A percentile compares a stretch with the other conserved stretches of the same genome.
These are phyloP conservation scores for Tricholoma sp. DNA, from an alignment of 768 basidiomycete species.

Conservation along the genomic window DNA sequence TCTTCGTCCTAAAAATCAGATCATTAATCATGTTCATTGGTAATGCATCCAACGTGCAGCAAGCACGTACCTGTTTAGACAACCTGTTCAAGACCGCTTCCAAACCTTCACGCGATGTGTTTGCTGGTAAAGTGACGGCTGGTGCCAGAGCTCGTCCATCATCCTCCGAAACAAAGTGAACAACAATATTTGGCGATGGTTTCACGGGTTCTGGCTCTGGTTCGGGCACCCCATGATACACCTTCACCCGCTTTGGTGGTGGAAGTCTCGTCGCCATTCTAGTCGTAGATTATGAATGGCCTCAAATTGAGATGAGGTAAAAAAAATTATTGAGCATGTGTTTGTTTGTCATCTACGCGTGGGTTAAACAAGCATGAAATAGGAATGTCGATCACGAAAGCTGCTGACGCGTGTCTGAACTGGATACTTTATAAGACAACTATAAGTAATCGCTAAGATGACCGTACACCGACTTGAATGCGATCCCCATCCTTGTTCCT, in stretches of 20 bases:
- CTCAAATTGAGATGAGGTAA: too few relatives aligned
- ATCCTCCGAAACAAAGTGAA: slow-evolving; percentile 90
- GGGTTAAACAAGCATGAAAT: slow-evolving; percentile 7
- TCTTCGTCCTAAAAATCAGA: slow-evolving; percentile 60
- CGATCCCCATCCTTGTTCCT: slow-evolving; percentile 25
- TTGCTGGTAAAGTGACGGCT: slow-evolving; percentile 84
- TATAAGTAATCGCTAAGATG: not conserved
- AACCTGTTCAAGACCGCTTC: slow-evolving; percentile 90
- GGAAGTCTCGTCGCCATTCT: slow-evolving; percentile 82
- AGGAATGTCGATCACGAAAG: slow-evolving; percentile 3
- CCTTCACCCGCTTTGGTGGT: slow-evolving; percentile 84
- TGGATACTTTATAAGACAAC: slow-evolving; percentile 4
- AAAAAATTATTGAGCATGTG: not conserved
- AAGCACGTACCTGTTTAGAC: slow-evolving; percentile 55
- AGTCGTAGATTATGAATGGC: not conserved
- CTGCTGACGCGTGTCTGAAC: slow-evolving; percentile 7
- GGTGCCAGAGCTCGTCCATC: slow-evolving; percentile 81
- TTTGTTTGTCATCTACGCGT: slow-evolving; percentile 10
- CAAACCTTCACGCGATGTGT: slow-evolving; percentile 76
- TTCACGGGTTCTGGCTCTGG: slow-evolving; percentile 45
- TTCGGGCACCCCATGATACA: slow-evolving; percentile 69
- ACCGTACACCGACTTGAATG: slow-evolving; percentile 25
- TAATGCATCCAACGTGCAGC: slow-evolving; percentile 7
- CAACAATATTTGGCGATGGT: slow-evolving; percentile 65
- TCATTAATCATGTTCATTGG: slow-evolving; percentile 4